A percentile compares a stretch with the other conserved stretches of the same genome.
Evolutionary conservation across 169 alveolate genomes (phyloP).

Genomic region (Theileria annulata): DNA sequence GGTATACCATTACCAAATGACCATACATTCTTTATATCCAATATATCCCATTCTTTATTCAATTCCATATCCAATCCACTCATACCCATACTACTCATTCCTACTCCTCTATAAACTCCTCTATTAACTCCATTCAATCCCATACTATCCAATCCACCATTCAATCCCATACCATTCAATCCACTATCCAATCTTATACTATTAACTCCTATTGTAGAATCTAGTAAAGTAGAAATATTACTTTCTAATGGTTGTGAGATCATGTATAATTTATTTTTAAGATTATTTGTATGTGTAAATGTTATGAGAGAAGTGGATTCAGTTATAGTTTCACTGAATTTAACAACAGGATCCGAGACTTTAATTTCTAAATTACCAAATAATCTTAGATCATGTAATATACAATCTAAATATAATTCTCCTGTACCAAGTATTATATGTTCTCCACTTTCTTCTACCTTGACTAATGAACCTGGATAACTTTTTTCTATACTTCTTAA

Average conservation of each 20-base stretch:
- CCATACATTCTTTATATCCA: slow-evolving; percentile 96
- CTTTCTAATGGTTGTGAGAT: slow-evolving; percentile 94
- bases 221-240: slow-evolving; percentile 87
- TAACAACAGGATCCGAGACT: slow-evolving; percentile 94
- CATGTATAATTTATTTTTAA: slow-evolving; percentile 89
- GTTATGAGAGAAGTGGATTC: slow-evolving; percentile 95
- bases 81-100: too few relatives aligned
- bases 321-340: slow-evolving; percentile 93
- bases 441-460: slow-evolving; percentile 99
- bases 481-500: slow-evolving; percentile 90
- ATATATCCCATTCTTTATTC: slow-evolving; percentile 94
- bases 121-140: not conserved
- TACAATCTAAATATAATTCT: slow-evolving; percentile 96
- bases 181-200: slow-evolving; percentile 70
- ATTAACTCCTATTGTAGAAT: slow-evolving; percentile 26
- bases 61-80: slow-evolving; percentile 15
- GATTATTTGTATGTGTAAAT: slow-evolving; percentile 94
- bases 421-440: slow-evolving; percentile 98
- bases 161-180: not conserved
- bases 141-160: slow-evolving; percentile 16
- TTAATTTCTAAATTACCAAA: slow-evolving; percentile 98
- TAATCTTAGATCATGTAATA: slow-evolving; percentile 95
- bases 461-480: slow-evolving; percentile 90
- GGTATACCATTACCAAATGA: slow-evolving; percentile 94
- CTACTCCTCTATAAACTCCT: too few relatives aligned